Conservation (phyloP, 1,139 yeast genomes). For the Scheffersomyces parashehatae region DNA sequence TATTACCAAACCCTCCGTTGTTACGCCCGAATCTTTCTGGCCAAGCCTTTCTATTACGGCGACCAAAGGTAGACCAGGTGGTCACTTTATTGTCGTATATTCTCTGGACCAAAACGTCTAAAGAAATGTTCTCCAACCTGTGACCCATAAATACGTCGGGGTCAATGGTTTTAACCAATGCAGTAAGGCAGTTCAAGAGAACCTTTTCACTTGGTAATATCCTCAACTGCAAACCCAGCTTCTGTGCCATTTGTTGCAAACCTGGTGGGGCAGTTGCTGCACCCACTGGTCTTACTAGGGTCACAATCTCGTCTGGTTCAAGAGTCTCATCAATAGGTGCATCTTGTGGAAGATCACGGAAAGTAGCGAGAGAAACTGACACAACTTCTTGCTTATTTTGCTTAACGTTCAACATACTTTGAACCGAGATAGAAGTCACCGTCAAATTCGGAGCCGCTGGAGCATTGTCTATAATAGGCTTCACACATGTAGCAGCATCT, state of each 20-base stretch:
- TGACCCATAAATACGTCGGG: conserved; percentile 94
- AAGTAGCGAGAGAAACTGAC: conserved; percentile 75
- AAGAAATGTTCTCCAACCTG: conserved; percentile 71
- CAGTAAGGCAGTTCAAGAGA: conserved; percentile 70
- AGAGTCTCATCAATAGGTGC: conserved; percentile 58
- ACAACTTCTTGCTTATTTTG: conserved; percentile 85
- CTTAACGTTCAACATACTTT: conserved; percentile 72
- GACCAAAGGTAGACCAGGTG: conserved; percentile 84
- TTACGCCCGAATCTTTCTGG: conserved; percentile 67
- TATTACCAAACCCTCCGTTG: conserved; percentile 44
- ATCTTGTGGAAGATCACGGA: conserved; percentile 68
- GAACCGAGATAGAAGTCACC: conserved; percentile 73
- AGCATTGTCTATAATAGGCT: conserved; percentile 43
- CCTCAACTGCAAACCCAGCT: conserved; percentile 50
- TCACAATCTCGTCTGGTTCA: conserved; percentile 57
- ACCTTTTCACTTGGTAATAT: conserved; percentile 73
- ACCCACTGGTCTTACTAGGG: conserved; percentile 77
- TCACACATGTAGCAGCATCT: conserved; percentile 47
- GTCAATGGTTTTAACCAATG: conserved; percentile 68
- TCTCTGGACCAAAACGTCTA: conserved; percentile 81
- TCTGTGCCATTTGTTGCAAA: conserved; percentile 56
- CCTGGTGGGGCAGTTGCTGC: conserved; percentile 71
- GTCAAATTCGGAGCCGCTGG: conserved; percentile 64
- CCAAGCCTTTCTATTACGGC: conserved; percentile 74
- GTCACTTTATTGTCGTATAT: conserved; percentile 71